Evolutionary conservation across 495 filamentous ascomycete genomes (phyloP), one percentile per base, ranked within the genome.

Genomic region (Neurospora tetrasperma): DNA sequence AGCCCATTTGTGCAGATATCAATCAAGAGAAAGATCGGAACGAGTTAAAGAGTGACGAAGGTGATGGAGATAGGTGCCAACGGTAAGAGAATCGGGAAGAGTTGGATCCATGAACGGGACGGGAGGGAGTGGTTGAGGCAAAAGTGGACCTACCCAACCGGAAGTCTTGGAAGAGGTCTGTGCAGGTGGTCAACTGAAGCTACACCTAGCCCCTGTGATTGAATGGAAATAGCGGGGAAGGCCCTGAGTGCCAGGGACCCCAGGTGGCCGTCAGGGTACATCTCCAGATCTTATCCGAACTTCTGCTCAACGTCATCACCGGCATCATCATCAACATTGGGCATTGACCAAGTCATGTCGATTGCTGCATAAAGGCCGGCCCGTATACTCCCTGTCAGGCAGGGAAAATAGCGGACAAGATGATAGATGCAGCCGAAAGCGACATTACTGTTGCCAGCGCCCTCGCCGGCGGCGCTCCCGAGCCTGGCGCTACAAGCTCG

Each of bases 371-470:
- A 66, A 62, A 62, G 6, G 5, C 8, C 54, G 23, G 23, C 20
- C 23, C 48, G 54, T 62, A 31, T 23, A 62, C 23, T 27, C 54
- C 20, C 23, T 62, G 54, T 14, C 27, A 31, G 54, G 54, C 27
- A 31, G 54, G 54, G 54, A 66, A 31, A 38, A 38, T 38, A 72
- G 40, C 18, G 20, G 62, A 66, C 12, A 41, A 38, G 18, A 73
- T 73, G 72, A 42, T 69, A 18, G 72, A 73, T 18, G 44, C 69
- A 54, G 40, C 66, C 41, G 72, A 73, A 38, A 23, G 6, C 11
- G 72, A 73, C 23, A 44, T 71, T 6, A 16, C 69, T 35, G 39
- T 18, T 40, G 35, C 43, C 38, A 48, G 40, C 39, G 46, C 43
- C 69, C 69, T 73, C 69, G 69, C 40, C 20, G 42, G 70, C 39